Evolutionary conservation across 2,329 filamentous ascomycete genomes (phyloP).

Genomic region (Ascochyta viciae-villosae): DNA sequence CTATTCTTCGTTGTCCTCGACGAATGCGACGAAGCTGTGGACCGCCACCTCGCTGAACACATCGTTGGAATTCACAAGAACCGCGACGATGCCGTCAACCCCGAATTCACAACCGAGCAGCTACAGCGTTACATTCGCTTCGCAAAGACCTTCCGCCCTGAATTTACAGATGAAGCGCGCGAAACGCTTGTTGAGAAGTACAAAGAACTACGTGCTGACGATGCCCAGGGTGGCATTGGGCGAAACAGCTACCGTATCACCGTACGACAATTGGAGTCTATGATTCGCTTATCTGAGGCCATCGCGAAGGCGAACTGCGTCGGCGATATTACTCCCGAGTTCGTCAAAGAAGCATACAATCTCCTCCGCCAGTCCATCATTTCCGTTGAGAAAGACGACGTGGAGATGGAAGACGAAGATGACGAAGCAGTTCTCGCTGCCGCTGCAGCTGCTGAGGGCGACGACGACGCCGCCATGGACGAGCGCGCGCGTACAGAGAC

Average conservation of each 20-base stretch:
- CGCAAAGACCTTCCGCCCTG: conserved; percentile 89
- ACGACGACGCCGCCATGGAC: conserved; percentile 50
- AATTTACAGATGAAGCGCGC: conserved; percentile 89
- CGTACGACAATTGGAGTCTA: conserved; percentile 90
- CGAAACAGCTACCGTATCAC: conserved; percentile 98
- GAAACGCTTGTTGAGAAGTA: conserved; percentile 87
- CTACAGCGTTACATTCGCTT: conserved; percentile 97
- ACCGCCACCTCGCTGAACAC: conserved; percentile 90
- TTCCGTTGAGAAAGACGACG: conserved; percentile 95
- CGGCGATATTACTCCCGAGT: conserved; percentile 81
- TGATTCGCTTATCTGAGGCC: conserved; percentile 96
- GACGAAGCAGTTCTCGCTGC: conserved; percentile 64
- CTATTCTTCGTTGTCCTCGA: conserved; percentile 98
- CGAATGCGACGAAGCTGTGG: conserved; percentile 91
- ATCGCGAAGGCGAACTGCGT: conserved; percentile 98
- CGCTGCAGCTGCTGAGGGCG: conserved; percentile 58
- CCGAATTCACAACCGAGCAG: conserved; percentile 95
- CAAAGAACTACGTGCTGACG: conserved; percentile 91
- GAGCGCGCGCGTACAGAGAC: conserved; percentile 41
- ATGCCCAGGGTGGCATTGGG: conserved; percentile 91
- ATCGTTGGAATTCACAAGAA: conserved; percentile 94
- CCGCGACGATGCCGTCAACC: conserved; percentile 87
- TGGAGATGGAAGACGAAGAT: conserved; percentile 87
- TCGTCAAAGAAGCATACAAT: conserved; percentile 92
- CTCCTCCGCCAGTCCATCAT: conserved; percentile 94